Conservation (phyloP, 768 basidiomycete genomes). For the Termitomyces sp. region DNA sequence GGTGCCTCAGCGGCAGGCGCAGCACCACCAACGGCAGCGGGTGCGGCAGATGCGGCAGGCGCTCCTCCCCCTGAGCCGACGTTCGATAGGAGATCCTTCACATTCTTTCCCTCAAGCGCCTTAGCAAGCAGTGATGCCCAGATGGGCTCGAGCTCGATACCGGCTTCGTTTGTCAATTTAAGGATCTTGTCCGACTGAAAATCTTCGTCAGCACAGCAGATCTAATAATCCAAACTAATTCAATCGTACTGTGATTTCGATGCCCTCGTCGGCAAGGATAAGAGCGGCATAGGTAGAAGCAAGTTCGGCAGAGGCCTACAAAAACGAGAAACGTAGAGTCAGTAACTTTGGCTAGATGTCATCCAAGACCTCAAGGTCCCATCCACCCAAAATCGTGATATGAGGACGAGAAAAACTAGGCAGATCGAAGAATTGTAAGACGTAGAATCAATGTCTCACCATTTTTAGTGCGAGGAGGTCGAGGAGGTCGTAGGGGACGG, state of each 20-base stretch:
- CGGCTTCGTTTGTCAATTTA: constrained; percentile 80
- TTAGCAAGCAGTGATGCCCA: constrained; percentile 98
- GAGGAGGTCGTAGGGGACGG: constrained; percentile 16
- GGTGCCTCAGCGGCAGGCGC: constrained; percentile 69
- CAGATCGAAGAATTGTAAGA: neutral
- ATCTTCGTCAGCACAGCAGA: neutral
- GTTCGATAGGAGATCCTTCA: constrained; percentile 93
- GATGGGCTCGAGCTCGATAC: constrained; percentile 89
- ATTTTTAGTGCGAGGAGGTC: constrained; percentile 16
- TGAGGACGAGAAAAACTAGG: constrained; percentile 1
- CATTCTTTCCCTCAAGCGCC: constrained; percentile 96
- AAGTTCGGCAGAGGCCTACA: constrained; percentile 64
- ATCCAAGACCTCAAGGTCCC: constrained; percentile 13
- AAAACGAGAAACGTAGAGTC: constrained; percentile 1
- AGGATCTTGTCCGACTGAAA: constrained; percentile 86
- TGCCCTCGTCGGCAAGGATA: constrained; percentile 95
- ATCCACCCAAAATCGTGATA: constrained; percentile 16
- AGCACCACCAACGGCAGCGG: constrained; percentile 47
- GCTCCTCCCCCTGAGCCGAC: constrained; percentile 92
- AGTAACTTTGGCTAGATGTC: constrained; percentile 8
- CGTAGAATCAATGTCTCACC: constrained; percentile 14
- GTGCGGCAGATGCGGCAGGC: constrained; percentile 58
- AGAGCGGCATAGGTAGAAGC: constrained; percentile 96
- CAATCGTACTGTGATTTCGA: constrained; percentile 91
- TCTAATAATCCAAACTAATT: neutral